Percentiles rank a stretch among this genome's conserved stretches.
phyloP scores from a whole-genome alignment of 2,329 filamentous ascomycete genomes.

The Sporothrix curviconia region DNA sequence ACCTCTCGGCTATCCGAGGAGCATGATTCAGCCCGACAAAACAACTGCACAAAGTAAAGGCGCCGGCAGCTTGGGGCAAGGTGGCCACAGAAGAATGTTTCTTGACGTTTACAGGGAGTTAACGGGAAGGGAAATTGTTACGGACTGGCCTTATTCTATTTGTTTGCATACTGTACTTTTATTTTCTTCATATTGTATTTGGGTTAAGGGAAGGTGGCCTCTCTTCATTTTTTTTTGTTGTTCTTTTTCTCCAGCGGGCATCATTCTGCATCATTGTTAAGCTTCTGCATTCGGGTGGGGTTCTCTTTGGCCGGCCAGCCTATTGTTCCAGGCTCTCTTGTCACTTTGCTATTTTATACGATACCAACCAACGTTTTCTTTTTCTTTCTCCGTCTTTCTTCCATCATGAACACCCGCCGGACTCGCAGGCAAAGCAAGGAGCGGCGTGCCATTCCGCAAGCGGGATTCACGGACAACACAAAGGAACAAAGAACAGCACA shows the following conservation, averaged over 20 bases:
- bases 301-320: not conserved
- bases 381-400: not conserved
- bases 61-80: too few relatives aligned
- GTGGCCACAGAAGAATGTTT: too few relatives aligned
- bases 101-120: slow-evolving; percentile 6
- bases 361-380: slow-evolving; percentile 7
- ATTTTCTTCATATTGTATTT: not conserved
- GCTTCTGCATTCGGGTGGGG: not conserved
- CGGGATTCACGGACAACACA: not conserved
- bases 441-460: not conserved
- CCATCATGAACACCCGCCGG: not conserved
- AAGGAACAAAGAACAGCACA: not conserved
- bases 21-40: too few relatives aligned
- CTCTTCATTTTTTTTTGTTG: not conserved
- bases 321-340: not conserved
- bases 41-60: too few relatives aligned
- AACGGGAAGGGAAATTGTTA: not conserved
- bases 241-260: not conserved
- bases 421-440: not conserved
- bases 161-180: not conserved
- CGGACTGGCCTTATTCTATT: not conserved
- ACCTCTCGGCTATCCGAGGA: too few relatives aligned
- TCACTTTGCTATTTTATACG: slow-evolving; percentile 5
- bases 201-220: not conserved
- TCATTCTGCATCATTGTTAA: not conserved